Evolutionary conservation across 2,329 filamentous ascomycete genomes (phyloP).

Genomic region (Colletotrichum horii): DNA sequence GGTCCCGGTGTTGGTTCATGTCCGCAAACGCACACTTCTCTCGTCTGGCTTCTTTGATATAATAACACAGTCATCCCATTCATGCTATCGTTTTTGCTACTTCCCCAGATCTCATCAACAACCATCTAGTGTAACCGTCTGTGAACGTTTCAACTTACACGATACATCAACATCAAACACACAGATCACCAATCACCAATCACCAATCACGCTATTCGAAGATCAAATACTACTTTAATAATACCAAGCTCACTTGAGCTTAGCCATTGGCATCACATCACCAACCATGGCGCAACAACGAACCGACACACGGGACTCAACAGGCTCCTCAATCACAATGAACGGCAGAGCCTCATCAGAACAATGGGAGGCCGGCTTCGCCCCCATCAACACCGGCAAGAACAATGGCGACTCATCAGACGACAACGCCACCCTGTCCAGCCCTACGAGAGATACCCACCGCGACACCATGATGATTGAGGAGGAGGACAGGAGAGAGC

Average conservation of each 20-base stretch:
- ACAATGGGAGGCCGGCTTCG: neutral
- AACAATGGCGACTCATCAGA: conserved; percentile 4
- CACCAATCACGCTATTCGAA: neutral
- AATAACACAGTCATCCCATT: neutral
- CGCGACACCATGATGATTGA: conserved; percentile 28
- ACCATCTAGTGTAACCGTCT: neutral
- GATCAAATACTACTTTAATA: neutral
- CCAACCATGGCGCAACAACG: neutral
- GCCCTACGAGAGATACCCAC: conserved; percentile 3
- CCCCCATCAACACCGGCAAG: conserved; percentile 8
- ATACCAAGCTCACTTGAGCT: neutral
- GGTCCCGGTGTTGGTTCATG: neutral
- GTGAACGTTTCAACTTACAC: neutral
- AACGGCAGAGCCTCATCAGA: neutral
- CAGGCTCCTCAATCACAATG: conserved; percentile 4
- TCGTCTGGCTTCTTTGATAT: neutral
- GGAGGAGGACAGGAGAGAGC: conserved; percentile 37
- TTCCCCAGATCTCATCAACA: neutral
- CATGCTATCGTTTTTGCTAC: neutral
- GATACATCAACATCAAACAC: neutral
- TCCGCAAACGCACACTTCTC: neutral
- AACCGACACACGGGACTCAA: neutral
- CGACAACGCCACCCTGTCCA: neutral
- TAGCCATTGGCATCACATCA: neutral
- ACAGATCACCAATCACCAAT: neutral